Evolutionary conservation across 345 rosid genomes (phyloP).

Genomic region (Lumnitzera littorea): DNA sequence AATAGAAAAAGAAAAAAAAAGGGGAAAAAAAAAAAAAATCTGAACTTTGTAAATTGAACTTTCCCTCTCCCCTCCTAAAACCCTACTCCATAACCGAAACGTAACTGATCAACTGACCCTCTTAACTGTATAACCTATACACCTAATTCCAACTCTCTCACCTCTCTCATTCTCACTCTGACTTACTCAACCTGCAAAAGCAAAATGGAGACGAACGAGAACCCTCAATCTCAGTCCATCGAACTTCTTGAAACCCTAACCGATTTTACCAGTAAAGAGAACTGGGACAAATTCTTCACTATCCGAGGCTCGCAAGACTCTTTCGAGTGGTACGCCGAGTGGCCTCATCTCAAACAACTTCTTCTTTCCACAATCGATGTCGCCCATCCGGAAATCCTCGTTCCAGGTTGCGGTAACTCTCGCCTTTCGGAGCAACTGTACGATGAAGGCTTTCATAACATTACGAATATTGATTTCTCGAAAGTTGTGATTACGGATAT

Average conservation of each 20-base stretch:
- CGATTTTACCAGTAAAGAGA: conserved; percentile 95
- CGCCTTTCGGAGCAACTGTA: conserved; percentile 76
- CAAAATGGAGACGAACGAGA: conserved; percentile 9
- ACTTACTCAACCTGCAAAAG: not conserved
- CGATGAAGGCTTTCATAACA: conserved; percentile 62
- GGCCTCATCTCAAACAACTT: conserved; percentile 66
- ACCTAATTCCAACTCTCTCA: too few relatives aligned
- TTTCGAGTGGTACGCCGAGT: conserved; percentile 98
- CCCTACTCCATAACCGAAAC: too few relatives aligned
- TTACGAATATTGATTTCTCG: conserved; percentile 82
- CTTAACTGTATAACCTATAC: too few relatives aligned
- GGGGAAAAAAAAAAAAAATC: too few relatives aligned
- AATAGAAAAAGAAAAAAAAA: too few relatives aligned
- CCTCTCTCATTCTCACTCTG: conserved; percentile 5
- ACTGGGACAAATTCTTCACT: conserved; percentile 92
- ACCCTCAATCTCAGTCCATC: conserved; percentile 23
- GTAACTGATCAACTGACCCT: too few relatives aligned
- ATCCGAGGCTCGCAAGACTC: conserved; percentile 70
- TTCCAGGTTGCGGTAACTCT: conserved; percentile 92
- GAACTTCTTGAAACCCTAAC: conserved; percentile 55
- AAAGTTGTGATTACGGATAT: conserved; percentile 83
- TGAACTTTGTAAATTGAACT: too few relatives aligned
- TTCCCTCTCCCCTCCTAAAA: too few relatives aligned
- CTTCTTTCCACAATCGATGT: conserved; percentile 45
- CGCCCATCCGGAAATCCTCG: conserved; percentile 45